Evolutionary conservation across 1,284 basidiomycete species (phyloP).

Genomic region (Vanrija sp.): DNA sequence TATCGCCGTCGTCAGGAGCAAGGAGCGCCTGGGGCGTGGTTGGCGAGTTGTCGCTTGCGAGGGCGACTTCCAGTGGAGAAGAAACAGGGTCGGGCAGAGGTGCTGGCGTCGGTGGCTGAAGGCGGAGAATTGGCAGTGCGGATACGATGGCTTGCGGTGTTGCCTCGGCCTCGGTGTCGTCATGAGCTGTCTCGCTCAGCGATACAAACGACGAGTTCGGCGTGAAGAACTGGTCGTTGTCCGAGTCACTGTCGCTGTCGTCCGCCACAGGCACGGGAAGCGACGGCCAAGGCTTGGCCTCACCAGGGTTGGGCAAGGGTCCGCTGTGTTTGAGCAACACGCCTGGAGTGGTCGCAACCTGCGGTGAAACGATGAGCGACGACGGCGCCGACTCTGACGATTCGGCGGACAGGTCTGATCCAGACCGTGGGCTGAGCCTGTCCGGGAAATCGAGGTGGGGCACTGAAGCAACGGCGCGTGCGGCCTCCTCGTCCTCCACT

Average conservation of each 20-base stretch:
- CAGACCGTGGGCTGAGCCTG: too few relatives aligned
- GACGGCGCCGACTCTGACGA: too few relatives aligned
- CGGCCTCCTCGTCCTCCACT: too few relatives aligned
- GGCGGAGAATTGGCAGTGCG: conserved; percentile 4
- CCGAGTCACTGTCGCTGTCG: not conserved
- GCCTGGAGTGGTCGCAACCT: not conserved
- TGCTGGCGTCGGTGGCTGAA: conserved; percentile 38
- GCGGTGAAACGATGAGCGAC: not conserved
- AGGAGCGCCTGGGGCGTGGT: conserved; percentile 5
- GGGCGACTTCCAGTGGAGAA: conserved; percentile 23
- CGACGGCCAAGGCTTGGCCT: not conserved
- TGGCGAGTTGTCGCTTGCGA: too few relatives aligned
- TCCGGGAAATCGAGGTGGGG: too few relatives aligned
- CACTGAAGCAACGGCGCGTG: too few relatives aligned
- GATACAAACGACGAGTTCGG: too few relatives aligned
- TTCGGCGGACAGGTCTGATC: too few relatives aligned
- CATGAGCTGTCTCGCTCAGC: not conserved
- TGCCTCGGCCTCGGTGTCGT: not conserved
- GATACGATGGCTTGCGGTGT: not conserved
- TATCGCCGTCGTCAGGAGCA: too few relatives aligned
- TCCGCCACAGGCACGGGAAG: not conserved
- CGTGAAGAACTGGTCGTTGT: too few relatives aligned
- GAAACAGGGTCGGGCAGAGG: conserved; percentile 22
- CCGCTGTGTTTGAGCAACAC: too few relatives aligned
- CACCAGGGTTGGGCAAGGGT: not conserved